Percentiles rank a stretch among this genome's conserved stretches.
Conservation (phyloP, 306 rosid genomes). For the Acacia crassicarpa region DNA sequence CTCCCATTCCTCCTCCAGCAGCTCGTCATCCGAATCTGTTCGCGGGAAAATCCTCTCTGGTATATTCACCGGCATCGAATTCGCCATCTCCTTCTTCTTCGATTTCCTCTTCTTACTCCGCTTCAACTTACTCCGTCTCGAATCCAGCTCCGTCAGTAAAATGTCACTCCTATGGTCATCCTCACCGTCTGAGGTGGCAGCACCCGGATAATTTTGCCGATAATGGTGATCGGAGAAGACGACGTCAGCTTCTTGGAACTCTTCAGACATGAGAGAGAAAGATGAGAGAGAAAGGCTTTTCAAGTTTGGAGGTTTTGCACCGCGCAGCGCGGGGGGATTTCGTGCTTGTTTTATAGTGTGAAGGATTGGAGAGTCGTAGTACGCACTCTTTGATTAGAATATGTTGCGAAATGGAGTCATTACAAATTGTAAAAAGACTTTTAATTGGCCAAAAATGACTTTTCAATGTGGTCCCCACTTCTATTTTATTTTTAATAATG, state of each 20-base stretch:
- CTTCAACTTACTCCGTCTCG: background rate
- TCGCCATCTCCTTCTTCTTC: conserved; percentile 23
- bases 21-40: conserved; percentile 8
- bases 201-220: background rate
- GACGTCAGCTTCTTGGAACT: conserved; percentile 66
- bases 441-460: too few species aligned
- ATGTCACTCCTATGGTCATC: conserved; percentile 11
- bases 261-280: conserved; percentile 46
- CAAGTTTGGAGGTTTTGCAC: background rate
- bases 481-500: background rate
- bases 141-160: background rate
- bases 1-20: conserved; percentile 37
- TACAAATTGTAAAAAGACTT: too few species aligned
- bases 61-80: conserved; percentile 51
- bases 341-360: conserved; percentile 32
- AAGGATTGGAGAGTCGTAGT: conserved; percentile 24
- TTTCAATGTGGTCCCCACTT: background rate
- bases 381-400: conserved; percentile 32
- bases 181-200: background rate
- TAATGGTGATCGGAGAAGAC: conserved; percentile 52
- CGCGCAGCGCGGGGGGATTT: conserved; percentile 2
- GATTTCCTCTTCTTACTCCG: background rate
- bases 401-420: conserved; percentile 22
- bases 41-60: conserved; percentile 33
- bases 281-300: background rate